These are phyloP conservation scores for Pelargonium nanum DNA, from an alignment of 345 rosid genomes.

Conservation along the genomic window DNA sequence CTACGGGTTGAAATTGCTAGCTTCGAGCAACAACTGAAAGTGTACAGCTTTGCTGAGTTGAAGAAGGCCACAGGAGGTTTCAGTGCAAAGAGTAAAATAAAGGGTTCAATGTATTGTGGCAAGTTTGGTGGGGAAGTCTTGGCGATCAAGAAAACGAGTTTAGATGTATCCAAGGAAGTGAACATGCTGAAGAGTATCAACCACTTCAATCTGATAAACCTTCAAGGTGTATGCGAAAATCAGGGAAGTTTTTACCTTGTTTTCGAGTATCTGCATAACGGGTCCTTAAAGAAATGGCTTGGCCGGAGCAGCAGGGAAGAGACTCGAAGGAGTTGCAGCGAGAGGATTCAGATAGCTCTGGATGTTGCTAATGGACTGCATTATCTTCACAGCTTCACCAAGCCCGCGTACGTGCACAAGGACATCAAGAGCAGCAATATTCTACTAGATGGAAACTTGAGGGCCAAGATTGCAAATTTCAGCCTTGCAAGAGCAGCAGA, in stretches of 20 bases:
- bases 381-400: conserved; percentile 41
- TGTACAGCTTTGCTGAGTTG: conserved; percentile 21
- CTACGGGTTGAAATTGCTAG: conserved; percentile 33
- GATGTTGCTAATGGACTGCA: conserved; percentile 44
- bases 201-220: conserved; percentile 38
- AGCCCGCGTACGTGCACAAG: conserved; percentile 34
- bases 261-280: conserved; percentile 30
- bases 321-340: conserved; percentile 18
- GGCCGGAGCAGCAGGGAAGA: conserved; percentile 1
- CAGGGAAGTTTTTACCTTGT: conserved; percentile 21
- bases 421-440: conserved; percentile 35
- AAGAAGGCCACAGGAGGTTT: conserved; percentile 32
- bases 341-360: conserved; percentile 33
- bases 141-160: conserved; percentile 25
- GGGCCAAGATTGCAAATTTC: conserved; percentile 42
- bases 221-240: conserved; percentile 29
- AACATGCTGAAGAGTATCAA: conserved; percentile 31
- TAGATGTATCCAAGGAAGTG: conserved; percentile 29
- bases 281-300: conserved; percentile 32
- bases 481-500: conserved; percentile 21
- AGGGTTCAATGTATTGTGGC: conserved; percentile 31
- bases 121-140: conserved; percentile 25
- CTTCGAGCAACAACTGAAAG: conserved; percentile 23
- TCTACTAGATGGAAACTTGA: conserved; percentile 20
- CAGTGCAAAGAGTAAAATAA: conserved; percentile 24